Evolutionary conservation across 176 grass and related monocot genomes (phyloP).

Genomic region (Oryza australiensis): DNA sequence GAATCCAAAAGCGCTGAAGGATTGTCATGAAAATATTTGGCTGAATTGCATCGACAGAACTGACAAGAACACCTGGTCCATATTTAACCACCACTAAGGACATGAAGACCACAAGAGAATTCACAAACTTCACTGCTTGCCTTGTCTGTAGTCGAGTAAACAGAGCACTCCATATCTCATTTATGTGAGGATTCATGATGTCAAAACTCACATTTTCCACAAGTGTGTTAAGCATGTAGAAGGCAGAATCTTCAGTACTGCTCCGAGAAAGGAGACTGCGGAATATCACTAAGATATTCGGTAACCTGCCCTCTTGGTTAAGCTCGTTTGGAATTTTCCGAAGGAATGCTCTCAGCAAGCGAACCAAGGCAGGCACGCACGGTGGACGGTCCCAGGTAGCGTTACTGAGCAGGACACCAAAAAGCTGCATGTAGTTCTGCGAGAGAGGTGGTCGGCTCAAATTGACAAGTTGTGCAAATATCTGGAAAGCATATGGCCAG

Average conservation of each 20-base stretch:
- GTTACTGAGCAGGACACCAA: slow-evolving; percentile 76
- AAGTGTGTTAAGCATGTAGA: slow-evolving; percentile 90
- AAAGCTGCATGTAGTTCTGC: slow-evolving; percentile 85
- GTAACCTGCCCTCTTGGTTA: slow-evolving; percentile 75
- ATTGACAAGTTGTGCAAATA: slow-evolving; percentile 89
- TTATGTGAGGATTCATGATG: slow-evolving; percentile 69
- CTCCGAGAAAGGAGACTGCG: slow-evolving; percentile 47
- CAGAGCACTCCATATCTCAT: slow-evolving; percentile 72
- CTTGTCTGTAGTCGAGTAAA: slow-evolving; percentile 70
- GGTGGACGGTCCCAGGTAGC: slow-evolving; percentile 83
- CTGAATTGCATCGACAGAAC: slow-evolving; percentile 73
- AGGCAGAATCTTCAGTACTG: slow-evolving; percentile 88
- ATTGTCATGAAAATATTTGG: slow-evolving; percentile 61
- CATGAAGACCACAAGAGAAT: slow-evolving; percentile 84
- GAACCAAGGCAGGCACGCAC: slow-evolving; percentile 86
- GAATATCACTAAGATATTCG: slow-evolving; percentile 72
- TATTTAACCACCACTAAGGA: slow-evolving; percentile 84
- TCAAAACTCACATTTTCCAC: slow-evolving; percentile 85
- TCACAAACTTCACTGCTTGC: slow-evolving; percentile 79
- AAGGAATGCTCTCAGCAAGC: slow-evolving; percentile 80
- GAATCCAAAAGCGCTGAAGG: slow-evolving; percentile 84
- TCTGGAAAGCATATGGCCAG: slow-evolving; percentile 95
- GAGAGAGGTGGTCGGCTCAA: slow-evolving; percentile 79
- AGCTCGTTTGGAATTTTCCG: slow-evolving; percentile 95
- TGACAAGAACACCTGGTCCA: slow-evolving; percentile 65